phyloP scores from a whole-genome alignment of 2,329 filamentous ascomycete genomes.

The Juglanconis oblonga region DNA sequence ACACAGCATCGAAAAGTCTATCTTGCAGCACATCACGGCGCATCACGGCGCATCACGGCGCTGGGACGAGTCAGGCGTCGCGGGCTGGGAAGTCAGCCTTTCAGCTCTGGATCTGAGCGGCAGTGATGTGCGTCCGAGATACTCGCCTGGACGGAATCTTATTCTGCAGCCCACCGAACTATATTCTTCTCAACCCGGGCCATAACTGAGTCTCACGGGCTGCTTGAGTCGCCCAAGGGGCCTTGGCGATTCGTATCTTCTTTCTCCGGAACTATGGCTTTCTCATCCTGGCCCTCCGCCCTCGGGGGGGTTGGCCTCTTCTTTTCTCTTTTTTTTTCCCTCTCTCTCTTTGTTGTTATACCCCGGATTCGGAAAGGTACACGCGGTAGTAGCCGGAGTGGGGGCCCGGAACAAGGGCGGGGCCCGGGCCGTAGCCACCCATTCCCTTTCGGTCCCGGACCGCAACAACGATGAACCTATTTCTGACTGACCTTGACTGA shows the following conservation, averaged over 20 bases:
- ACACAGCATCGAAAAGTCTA: not conserved
- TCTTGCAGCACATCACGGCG: not conserved
- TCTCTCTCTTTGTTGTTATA: too few relatives aligned
- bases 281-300: not conserved
- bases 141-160: not conserved
- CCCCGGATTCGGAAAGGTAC: not conserved
- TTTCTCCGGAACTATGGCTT: too few relatives aligned
- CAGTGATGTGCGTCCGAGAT: not conserved
- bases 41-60: too few relatives aligned
- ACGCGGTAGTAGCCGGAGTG: not conserved
- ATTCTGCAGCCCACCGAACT: not conserved
- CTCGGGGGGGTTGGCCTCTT: too few relatives aligned
- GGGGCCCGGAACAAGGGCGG: not conserved
- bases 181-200: too few relatives aligned
- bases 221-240: too few relatives aligned
- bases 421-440: not conserved
- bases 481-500: too few relatives aligned
- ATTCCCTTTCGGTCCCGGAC: not conserved
- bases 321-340: not conserved
- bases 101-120: not conserved
- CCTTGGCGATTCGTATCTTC: too few relatives aligned
- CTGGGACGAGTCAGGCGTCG: not conserved
- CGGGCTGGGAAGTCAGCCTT: not conserved
- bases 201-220: too few relatives aligned
- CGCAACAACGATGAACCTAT: slow-evolving; percentile 4